Conservation (phyloP, 495 filamentous ascomycete genomes). For the Xylaria scruposa region DNA sequence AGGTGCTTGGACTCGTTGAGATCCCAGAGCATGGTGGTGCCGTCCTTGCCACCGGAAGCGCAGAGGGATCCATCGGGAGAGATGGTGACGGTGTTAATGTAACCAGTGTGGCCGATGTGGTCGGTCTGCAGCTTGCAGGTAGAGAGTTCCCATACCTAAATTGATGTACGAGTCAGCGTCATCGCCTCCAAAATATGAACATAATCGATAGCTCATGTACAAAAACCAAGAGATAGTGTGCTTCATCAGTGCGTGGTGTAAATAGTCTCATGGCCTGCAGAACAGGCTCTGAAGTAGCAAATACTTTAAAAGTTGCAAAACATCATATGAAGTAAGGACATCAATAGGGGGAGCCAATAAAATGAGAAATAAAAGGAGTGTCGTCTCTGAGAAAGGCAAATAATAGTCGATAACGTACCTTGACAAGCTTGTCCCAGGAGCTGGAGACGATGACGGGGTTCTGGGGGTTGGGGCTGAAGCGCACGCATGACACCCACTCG, state of each 20-base stretch:
- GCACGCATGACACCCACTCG: conserved; percentile 99
- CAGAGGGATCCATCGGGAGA: conserved; percentile 99
- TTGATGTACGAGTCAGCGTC: conserved; percentile 22
- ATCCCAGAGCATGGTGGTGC: conserved; percentile 99
- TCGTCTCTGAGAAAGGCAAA: not conserved
- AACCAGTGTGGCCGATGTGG: conserved; percentile 99
- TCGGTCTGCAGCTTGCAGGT: conserved; percentile 99
- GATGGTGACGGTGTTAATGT: conserved; percentile 99
- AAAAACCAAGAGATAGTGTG: conserved; percentile 29
- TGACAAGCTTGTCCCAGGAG: conserved; percentile 99
- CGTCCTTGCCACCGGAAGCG: conserved; percentile 99
- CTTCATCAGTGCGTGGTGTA: conserved; percentile 87
- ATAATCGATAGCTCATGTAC: conserved; percentile 27
- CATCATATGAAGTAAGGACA: conserved; percentile 71
- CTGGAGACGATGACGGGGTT: conserved; percentile 99
- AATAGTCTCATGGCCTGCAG: conserved; percentile 93
- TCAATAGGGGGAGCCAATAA: not conserved
- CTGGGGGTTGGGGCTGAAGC: conserved; percentile 99
- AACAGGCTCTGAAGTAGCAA: conserved; percentile 99
- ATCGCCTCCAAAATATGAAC: not conserved
- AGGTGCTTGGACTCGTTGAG: conserved; percentile 99
- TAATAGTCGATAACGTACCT: conserved; percentile 68
- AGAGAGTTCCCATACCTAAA: conserved; percentile 97
- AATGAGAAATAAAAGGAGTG: not conserved
- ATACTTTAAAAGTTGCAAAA: conserved; percentile 87